A percentile compares a stretch with the other conserved stretches of the same genome.
Conservation (phyloP, 352 stramenopile species). For the Phytophthora ramorum region DNA sequence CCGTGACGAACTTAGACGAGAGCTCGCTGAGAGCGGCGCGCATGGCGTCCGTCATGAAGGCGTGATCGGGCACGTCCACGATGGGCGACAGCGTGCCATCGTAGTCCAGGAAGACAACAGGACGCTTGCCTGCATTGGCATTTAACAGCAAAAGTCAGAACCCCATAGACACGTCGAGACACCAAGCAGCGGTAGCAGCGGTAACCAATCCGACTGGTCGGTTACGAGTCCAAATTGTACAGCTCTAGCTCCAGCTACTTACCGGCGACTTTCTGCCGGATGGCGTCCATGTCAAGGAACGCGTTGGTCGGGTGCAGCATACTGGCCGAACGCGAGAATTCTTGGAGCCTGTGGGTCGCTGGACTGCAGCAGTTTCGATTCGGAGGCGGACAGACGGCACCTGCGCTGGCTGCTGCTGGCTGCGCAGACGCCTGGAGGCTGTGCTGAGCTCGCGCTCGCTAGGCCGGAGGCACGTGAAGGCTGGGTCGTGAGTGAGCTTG, state of each 20-base stretch:
- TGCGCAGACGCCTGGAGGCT: slow-evolving; percentile 31
- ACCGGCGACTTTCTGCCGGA: slow-evolving; percentile 65
- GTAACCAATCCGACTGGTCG: neutral
- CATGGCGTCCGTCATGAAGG: slow-evolving; percentile 76
- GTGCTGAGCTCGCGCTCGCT: slow-evolving; percentile 43
- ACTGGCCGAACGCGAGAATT: neutral
- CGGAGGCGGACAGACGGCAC: slow-evolving; percentile 8
- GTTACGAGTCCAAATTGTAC: slow-evolving; percentile 4
- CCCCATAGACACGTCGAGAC: slow-evolving; percentile 18
- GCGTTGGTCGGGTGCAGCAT: slow-evolving; percentile 69
- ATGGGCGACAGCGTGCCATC: slow-evolving; percentile 84
- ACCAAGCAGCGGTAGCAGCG: slow-evolving; percentile 16
- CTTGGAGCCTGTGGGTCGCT: slow-evolving; percentile 7
- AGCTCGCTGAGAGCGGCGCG: slow-evolving; percentile 60
- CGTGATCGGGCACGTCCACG: slow-evolving; percentile 73
- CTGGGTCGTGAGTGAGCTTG: slow-evolving; percentile 17
- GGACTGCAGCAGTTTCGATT: slow-evolving; percentile 16
- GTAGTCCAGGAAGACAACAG: slow-evolving; percentile 80
- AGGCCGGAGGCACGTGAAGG: slow-evolving; percentile 20
- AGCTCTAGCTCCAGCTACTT: slow-evolving; percentile 2
- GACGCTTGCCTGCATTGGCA: slow-evolving; percentile 56
- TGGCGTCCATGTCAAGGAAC: slow-evolving; percentile 63
- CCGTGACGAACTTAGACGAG: slow-evolving; percentile 74
- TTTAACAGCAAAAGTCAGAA: slow-evolving; percentile 28
- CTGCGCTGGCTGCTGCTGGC: slow-evolving; percentile 22